Base-by-base conservation (phyloP, 768 basidiomycete genomes). In the Xerocomus spinulosus region DNA sequence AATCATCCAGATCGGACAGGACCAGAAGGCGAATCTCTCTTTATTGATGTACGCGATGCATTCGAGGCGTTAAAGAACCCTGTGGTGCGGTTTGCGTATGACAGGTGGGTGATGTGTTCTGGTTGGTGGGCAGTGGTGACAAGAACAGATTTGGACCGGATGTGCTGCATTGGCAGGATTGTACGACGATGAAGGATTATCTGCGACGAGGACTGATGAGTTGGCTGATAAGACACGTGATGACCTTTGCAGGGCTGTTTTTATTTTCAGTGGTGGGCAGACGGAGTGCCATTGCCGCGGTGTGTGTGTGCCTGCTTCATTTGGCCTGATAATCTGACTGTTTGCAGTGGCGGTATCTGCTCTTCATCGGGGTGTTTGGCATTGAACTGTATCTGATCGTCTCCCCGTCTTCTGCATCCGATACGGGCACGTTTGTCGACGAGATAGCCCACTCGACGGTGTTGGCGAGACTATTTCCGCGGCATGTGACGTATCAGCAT, bases 1-100 rank as follows among this genome's bases (percentile, higher is more conserved):
- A 72, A 82, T 48, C 91, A 93, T 59, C 91, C 91, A 0, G 91
- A 93, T 68, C 75, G 83, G 48, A 70, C 75, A 25, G 84, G 84
- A 0, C 67, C 67, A 0, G 65, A 55, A 17, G 83, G 83, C 8
- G 83, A 82, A 53, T 73, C 73, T 12, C 45, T 80, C 23, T 93
- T 93, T 59, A 85, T 91, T 40, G 63, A 70, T 38, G 81, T 87
- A 5, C 70, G 87, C 49, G 79, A 83, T 58, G 86, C 81, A 28
- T 92, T 81, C 53, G 89, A 93, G 53, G 82, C 85, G 2, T 64
- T 93, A 23, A 88, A 83, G 62, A 75, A 89, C 54, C 90, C 91
- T 3, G 73, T 78, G 9, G 81, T 81, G 37, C 68, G 90, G 41
- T 92, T 91, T 70, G 91, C 89, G 0, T 93, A 93, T 62, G 91